Conservation (phyloP, 2,329 filamentous ascomycete species). For the Hypocreales sp. region DNA sequence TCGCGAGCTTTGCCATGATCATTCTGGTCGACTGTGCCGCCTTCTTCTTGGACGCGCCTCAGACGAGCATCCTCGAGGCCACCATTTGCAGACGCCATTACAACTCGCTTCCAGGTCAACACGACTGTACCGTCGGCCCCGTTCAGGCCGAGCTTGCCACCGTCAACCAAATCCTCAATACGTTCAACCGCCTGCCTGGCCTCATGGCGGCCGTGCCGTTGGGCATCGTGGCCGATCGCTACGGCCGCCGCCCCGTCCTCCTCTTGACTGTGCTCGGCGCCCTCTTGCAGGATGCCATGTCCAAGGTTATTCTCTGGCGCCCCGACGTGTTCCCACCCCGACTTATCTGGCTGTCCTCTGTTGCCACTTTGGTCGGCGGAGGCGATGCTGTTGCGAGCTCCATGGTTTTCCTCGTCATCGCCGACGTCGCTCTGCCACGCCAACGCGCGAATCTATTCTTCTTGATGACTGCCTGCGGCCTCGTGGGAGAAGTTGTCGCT, state of each 20-base stretch:
- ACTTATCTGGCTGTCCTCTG: not conserved
- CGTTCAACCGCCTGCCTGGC: not conserved
- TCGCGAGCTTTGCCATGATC: not conserved
- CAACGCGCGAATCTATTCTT: not conserved
- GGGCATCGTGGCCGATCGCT: not conserved
- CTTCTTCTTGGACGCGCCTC: not conserved
- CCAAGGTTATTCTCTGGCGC: conserved; percentile 1
- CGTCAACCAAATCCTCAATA: not conserved
- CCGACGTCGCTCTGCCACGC: not conserved
- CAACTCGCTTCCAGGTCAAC: not conserved
- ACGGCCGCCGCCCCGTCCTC: not conserved
- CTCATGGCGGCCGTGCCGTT: not conserved
- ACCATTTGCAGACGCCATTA: not conserved
- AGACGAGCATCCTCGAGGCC: not conserved
- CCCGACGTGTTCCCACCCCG: not conserved
- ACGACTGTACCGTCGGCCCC: not conserved
- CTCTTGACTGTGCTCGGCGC: not conserved
- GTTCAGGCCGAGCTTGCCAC: conserved; percentile 1
- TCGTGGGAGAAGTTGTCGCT: not conserved
- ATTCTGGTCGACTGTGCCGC: conserved; percentile 1
- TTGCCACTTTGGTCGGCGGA: not conserved
- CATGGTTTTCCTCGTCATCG: not conserved
- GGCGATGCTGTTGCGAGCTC: not conserved
- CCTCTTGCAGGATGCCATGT: not conserved
- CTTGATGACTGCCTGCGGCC: not conserved